These are phyloP conservation scores for Bolboschoenoplectus hybrid DNA, from an alignment of 202 grass and related monocot genomes.

Conservation along the genomic window DNA sequence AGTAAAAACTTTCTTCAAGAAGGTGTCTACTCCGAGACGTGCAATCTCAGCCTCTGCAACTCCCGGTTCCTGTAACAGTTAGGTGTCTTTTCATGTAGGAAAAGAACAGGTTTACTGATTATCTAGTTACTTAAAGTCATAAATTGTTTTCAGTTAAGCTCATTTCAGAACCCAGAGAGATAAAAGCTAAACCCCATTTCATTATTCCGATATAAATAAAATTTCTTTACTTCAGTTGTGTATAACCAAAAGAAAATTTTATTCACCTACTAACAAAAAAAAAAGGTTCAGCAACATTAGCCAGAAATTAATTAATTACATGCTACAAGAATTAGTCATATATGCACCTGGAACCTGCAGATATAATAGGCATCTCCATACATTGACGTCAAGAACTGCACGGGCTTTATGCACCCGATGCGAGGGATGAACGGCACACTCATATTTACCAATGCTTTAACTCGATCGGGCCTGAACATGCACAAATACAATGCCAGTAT, in stretches of 20 bases:
- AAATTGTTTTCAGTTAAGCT: not conserved
- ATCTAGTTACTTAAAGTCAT: not conserved
- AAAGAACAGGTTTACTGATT: not conserved
- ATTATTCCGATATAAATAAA: too few species aligned
- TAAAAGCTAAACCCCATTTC: too few species aligned
- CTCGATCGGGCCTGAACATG: slow-evolving; percentile 49
- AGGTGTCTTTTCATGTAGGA: not conserved
- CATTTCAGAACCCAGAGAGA: not conserved
- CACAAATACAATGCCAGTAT: slow-evolving; percentile 46
- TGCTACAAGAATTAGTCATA: too few species aligned
- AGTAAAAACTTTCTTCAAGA: slow-evolving; percentile 45
- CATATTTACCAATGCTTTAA: slow-evolving; percentile 49
- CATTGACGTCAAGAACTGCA: slow-evolving; percentile 32
- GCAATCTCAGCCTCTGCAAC: slow-evolving; percentile 41
- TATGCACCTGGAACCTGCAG: slow-evolving; percentile 46
- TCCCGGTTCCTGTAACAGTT: slow-evolving; percentile 45
- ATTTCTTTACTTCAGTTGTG: not conserved
- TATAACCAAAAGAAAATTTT: not conserved
- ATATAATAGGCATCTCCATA: slow-evolving; percentile 50
- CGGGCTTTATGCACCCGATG: slow-evolving; percentile 34
- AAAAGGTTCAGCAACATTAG: not conserved
- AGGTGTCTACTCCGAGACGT: slow-evolving; percentile 30
- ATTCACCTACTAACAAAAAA: not conserved
- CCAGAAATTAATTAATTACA: not conserved
- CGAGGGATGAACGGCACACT: slow-evolving; percentile 46